Base-by-base conservation (phyloP, 805 yeast species). In the Lipomyces mesembrius region DNA sequence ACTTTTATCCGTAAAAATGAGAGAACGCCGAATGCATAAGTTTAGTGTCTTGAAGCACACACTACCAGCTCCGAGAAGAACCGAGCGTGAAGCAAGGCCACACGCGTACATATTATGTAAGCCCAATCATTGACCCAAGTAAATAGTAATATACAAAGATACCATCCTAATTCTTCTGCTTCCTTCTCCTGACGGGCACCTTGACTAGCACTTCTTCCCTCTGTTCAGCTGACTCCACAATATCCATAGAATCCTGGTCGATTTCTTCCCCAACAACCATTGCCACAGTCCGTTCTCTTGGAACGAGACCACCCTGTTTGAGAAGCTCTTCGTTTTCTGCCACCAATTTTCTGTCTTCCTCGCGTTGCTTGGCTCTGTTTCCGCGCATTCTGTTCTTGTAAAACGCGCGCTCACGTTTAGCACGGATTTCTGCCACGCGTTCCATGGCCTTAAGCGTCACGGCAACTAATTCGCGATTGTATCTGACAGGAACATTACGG, bases 341-440 rank as follows among this genome's bases (percentile, higher is more conserved):
- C 59, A 95, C 95, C 77, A 95, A 84, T 81, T 91, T 91, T 82
- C 87, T 88, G 81, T 95, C 99, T 65, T 89, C 83, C 63, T 88
- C 91, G 76, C 92, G 83, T 79, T 90, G 90, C 79, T 87, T 87
- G 74, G 90, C 97, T 81, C 88, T 90, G 83, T 95, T 95, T 71
- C 97, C 98, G 81, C 90, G 91, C 99, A 95, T 95, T 87, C 99
- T 90, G 83, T 93, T 92, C 92, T 93, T 94, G 84, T 91, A 95
- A 92, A 95, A 95, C 17, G 98, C 98, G 78, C 96, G 86, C 81
- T 95, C 99, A 83, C 99, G 89, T 84, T 88, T 92, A 79, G 86
- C 89, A 84, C 99, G 88, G 79, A 95, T 95, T 82, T 92, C 96
- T 79, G 95, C 98, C 70, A 95, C 89, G 82, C 98, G 88, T 64